Conservation (phyloP, 345 rosid species). For the Corymbia maculata region DNA sequence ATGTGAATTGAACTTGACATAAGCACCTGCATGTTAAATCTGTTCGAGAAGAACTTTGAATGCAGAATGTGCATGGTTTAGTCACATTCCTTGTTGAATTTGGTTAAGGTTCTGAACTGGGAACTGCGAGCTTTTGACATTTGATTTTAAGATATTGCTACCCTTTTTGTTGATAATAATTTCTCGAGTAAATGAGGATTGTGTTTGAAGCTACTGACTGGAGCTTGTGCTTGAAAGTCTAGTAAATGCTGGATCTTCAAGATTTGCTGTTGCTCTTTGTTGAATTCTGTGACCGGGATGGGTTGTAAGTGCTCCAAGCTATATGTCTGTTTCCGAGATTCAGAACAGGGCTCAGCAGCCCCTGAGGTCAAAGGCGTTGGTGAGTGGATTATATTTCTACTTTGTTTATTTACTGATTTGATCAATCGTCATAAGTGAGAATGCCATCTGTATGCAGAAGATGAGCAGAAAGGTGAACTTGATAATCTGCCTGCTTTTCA, state of each 20-base stretch:
- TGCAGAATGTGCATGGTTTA: neutral
- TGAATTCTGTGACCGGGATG: constrained; percentile 13
- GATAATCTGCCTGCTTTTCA: constrained; percentile 6
- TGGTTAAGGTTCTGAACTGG: neutral
- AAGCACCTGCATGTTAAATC: neutral
- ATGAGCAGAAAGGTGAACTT: neutral
- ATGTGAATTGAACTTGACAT: neutral
- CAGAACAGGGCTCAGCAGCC: constrained; percentile 7
- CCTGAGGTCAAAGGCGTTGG: constrained; percentile 19
- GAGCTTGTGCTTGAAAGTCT: neutral
- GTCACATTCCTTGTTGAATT: neutral
- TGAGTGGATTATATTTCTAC: constrained; percentile 3
- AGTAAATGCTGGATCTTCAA: neutral
- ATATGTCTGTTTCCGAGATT: constrained; percentile 20
- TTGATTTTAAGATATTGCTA: neutral
- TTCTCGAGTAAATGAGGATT: neutral
- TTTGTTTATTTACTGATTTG: neutral
- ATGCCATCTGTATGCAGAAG: neutral
- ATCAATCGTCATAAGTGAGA: neutral
- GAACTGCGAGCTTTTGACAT: neutral
- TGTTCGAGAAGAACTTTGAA: neutral
- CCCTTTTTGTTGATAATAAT: neutral
- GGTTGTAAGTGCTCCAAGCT: constrained; percentile 38
- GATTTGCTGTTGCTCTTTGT: neutral
- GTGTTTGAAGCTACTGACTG: neutral